A percentile compares a stretch with the other conserved stretches of the same genome.
Conservation (phyloP, 345 rosid genomes). For the Salix purpurea region DNA sequence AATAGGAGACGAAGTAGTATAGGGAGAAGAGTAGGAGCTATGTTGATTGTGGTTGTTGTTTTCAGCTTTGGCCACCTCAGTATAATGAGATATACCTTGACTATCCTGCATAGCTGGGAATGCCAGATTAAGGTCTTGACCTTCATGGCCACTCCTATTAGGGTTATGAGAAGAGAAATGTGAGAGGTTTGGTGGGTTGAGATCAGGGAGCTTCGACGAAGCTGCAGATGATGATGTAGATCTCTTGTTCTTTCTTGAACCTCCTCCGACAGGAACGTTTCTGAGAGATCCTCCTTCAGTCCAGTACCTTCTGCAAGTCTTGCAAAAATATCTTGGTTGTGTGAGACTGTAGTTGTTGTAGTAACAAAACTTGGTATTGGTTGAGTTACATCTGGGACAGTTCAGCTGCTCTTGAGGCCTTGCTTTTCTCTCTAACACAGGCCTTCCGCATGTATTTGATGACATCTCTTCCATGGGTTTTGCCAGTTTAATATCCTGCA, state of each 20-base stretch:
- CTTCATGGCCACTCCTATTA: constrained; percentile 29
- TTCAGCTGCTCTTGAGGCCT: constrained; percentile 30
- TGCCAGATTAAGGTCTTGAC: constrained; percentile 46
- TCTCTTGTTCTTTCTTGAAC: constrained; percentile 52
- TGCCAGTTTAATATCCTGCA: constrained; percentile 20
- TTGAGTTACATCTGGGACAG: constrained; percentile 32
- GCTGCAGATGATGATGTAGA: constrained; percentile 23
- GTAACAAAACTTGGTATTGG: constrained; percentile 25
- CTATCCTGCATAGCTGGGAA: constrained; percentile 35
- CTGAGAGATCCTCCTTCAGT: constrained; percentile 58
- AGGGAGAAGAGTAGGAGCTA: constrained; percentile 16
- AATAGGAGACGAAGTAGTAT: constrained; percentile 15
- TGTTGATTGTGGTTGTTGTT: constrained; percentile 11
- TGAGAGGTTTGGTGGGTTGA: constrained; percentile 42
- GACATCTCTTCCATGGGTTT: constrained; percentile 24
- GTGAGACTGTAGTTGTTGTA: constrained; percentile 27
- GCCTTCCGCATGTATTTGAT: constrained; percentile 16
- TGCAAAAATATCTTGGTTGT: constrained; percentile 33
- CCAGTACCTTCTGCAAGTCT: constrained; percentile 39
- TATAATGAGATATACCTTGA: constrained; percentile 26
- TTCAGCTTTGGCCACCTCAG: constrained; percentile 23
- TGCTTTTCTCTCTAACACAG: constrained; percentile 23
- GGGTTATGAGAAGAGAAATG: constrained; percentile 41
- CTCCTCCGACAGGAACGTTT: constrained; percentile 56
- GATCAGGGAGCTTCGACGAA: constrained; percentile 41